phyloP scores from a whole-genome alignment of 2,329 filamentous ascomycete species.

The Diaporthe caulivora region DNA sequence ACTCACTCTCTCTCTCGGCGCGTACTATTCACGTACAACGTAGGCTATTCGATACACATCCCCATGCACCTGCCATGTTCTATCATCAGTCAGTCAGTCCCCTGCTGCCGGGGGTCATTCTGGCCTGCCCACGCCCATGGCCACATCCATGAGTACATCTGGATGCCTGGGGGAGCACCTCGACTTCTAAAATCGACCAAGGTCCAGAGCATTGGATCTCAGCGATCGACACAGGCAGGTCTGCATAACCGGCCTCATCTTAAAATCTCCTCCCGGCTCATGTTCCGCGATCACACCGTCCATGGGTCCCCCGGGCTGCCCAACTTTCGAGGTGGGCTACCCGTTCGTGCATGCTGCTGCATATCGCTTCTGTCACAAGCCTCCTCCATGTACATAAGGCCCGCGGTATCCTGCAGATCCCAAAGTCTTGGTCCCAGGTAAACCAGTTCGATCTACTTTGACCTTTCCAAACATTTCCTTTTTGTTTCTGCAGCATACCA shows the following conservation, averaged over 20 bases:
- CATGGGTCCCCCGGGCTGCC: constrained; percentile 8
- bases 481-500: constrained; percentile 16
- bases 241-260: constrained; percentile 39
- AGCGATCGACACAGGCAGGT: constrained; percentile 34
- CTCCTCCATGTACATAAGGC: constrained; percentile 36
- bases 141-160: constrained; percentile 14
- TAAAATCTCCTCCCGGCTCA: constrained; percentile 6
- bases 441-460: constrained; percentile 26
- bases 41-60: not conserved
- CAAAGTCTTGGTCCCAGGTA: constrained; percentile 1
- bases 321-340: constrained; percentile 32
- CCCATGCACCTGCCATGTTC: not conserved
- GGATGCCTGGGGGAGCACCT: not conserved
- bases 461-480: constrained; percentile 30
- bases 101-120: not conserved
- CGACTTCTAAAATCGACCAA: constrained; percentile 32
- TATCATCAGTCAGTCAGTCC: not conserved
- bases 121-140: constrained; percentile 11
- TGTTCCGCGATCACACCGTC: constrained; percentile 24
- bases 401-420: constrained; percentile 19
- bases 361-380: constrained; percentile 28
- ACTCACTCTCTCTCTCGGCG: not conserved
- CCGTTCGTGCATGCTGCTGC: not conserved
- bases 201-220: constrained; percentile 38
- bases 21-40: constrained; percentile 24